phyloP scores from a whole-genome alignment of 768 basidiomycete genomes.

The Calvatia gigantea region DNA sequence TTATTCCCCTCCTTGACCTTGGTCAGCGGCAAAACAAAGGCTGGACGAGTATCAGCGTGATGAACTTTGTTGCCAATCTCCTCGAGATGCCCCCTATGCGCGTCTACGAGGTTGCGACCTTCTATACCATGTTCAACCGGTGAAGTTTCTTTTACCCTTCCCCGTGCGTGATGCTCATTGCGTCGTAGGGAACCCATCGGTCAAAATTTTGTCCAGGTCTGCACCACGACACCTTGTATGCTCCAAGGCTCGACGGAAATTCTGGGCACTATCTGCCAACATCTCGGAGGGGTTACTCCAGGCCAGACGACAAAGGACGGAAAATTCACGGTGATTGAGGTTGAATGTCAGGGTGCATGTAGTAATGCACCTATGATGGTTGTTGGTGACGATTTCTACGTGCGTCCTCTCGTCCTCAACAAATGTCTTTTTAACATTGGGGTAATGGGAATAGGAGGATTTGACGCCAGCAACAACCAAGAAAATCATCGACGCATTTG shows the following conservation, averaged over 20 bases:
- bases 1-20: slow-evolving; percentile 94
- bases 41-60: slow-evolving; percentile 97
- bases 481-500: slow-evolving; percentile 75
- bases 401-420: slow-evolving; percentile 43
- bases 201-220: slow-evolving; percentile 92
- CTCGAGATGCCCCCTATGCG: slow-evolving; percentile 97
- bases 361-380: slow-evolving; percentile 98
- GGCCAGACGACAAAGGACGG: slow-evolving; percentile 94
- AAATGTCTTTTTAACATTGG: too few species aligned
- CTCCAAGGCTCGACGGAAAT: slow-evolving; percentile 89
- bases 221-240: slow-evolving; percentile 99
- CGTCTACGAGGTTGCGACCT: slow-evolving; percentile 98
- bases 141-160: slow-evolving; percentile 27
- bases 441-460: slow-evolving; percentile 77
- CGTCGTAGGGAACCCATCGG: slow-evolving; percentile 83
- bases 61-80: slow-evolving; percentile 96
- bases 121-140: slow-evolving; percentile 99
- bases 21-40: slow-evolving; percentile 97
- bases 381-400: slow-evolving; percentile 95
- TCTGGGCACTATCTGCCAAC: slow-evolving; percentile 75
- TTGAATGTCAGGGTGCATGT: slow-evolving; percentile 98
- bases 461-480: slow-evolving; percentile 74
- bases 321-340: slow-evolving; percentile 96
- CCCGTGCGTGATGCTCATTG: neutral
- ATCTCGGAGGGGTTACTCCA: slow-evolving; percentile 80